These are phyloP conservation scores for Cyberlindnera euphorbiiphila DNA, from an alignment of 805 yeast species.

Conservation along the genomic window DNA sequence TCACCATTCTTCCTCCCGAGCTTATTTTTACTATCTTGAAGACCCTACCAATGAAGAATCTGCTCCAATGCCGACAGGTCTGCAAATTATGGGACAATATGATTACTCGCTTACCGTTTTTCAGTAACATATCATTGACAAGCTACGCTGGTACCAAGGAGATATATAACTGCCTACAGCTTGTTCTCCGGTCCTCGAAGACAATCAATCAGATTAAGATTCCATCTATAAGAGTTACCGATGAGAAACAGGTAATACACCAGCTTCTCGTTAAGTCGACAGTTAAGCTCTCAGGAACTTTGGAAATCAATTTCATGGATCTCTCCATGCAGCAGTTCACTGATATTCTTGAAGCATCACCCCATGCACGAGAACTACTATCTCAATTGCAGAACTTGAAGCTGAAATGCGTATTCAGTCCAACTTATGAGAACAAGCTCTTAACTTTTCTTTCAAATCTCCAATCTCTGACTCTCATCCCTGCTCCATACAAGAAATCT, in stretches of 20 bases:
- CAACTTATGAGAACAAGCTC: slow-evolving; percentile 20
- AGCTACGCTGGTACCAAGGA: slow-evolving; percentile 15
- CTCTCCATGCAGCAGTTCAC: slow-evolving; percentile 16
- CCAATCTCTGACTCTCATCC: slow-evolving; percentile 14
- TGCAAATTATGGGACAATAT: slow-evolving; percentile 19
- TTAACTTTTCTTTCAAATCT: slow-evolving; percentile 17
- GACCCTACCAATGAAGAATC: slow-evolving; percentile 3
- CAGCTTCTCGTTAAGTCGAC: slow-evolving; percentile 9
- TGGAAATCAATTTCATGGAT: slow-evolving; percentile 19
- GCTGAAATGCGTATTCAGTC: slow-evolving; percentile 18
- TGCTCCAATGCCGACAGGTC: slow-evolving; percentile 13
- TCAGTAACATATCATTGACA: slow-evolving; percentile 13
- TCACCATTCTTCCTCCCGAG: slow-evolving; percentile 12
- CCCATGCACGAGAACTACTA: slow-evolving; percentile 4
- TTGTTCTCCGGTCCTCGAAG: slow-evolving; percentile 13
- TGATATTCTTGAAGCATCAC: slow-evolving; percentile 7
- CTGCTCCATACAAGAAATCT: slow-evolving; percentile 8
- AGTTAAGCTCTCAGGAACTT: slow-evolving; percentile 6
- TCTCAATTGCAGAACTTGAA: slow-evolving; percentile 10
- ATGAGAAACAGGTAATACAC: slow-evolving; percentile 20
- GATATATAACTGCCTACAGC: slow-evolving; percentile 16
- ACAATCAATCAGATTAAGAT: slow-evolving; percentile 10
- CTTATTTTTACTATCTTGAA: slow-evolving; percentile 7
- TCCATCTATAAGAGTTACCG: slow-evolving; percentile 19
- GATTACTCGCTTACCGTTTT: slow-evolving; percentile 16